phyloP scores from a whole-genome alignment of 371 early-diverging fungal genomes.

The Apophysomyces variabilis region DNA sequence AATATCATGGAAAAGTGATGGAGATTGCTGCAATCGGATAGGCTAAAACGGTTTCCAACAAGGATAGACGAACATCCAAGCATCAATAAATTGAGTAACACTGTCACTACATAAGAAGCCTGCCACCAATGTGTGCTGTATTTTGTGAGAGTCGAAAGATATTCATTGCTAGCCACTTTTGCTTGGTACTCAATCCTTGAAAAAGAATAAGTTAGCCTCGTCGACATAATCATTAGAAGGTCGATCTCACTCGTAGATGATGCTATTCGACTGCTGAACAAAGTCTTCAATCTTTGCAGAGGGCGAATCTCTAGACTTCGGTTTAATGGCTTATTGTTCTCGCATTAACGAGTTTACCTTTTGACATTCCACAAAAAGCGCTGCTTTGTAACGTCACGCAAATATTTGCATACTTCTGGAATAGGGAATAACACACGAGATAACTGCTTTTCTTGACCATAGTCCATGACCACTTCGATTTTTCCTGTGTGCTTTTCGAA shows the following conservation, averaged over 20 bases:
- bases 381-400: constrained; percentile 53
- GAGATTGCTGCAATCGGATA: neutral
- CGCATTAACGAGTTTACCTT: constrained; percentile 27
- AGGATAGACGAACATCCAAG: constrained; percentile 32
- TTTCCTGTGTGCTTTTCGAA: constrained; percentile 58
- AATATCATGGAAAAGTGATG: constrained; percentile 20
- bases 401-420: constrained; percentile 57
- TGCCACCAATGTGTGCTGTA: constrained; percentile 58
- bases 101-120: constrained; percentile 45
- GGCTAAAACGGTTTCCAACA: neutral
- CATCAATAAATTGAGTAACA: constrained; percentile 47
- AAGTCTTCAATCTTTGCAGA: constrained; percentile 61
- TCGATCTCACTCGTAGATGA: constrained; percentile 52
- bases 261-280: constrained; percentile 53
- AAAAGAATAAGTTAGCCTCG: neutral
- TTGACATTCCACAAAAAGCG: constrained; percentile 57
- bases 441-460: constrained; percentile 44
- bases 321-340: neutral
- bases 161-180: constrained; percentile 44
- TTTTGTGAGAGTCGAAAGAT: constrained; percentile 40
- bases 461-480: constrained; percentile 60
- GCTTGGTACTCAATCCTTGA: constrained; percentile 55
- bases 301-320: constrained; percentile 45
- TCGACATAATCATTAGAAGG: too few relatives aligned
- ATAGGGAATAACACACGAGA: constrained; percentile 57